Percentiles rank a stretch among this genome's conserved stretches.
Evolutionary conservation across 257 asterid species (phyloP).

Genomic region (Penstemon davidsonii): DNA sequence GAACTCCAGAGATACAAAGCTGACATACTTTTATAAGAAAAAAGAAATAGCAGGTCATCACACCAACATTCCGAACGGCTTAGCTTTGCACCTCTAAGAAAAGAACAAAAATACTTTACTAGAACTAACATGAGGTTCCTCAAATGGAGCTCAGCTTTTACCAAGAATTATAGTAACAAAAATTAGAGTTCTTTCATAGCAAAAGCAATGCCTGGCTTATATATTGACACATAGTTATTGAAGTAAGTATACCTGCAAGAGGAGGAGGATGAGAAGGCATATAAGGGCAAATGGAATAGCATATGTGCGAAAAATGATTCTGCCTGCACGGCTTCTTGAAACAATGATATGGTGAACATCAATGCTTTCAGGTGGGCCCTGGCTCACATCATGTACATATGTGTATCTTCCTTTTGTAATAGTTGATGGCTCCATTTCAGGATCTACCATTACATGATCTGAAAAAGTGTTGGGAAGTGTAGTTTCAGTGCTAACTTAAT

Average conservation of each 20-base stretch:
- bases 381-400: slow-evolving; percentile 53
- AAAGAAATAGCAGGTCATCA: slow-evolving; percentile 3
- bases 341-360: slow-evolving; percentile 67
- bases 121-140: neutral
- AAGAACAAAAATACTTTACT: neutral
- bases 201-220: neutral
- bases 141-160: slow-evolving; percentile 11
- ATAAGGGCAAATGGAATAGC: slow-evolving; percentile 40
- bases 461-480: too few relatives aligned
- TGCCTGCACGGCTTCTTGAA: slow-evolving; percentile 34
- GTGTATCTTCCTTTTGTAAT: slow-evolving; percentile 46
- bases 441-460: neutral
- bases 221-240: neutral
- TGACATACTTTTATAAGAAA: neutral
- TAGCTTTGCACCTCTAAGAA: neutral
- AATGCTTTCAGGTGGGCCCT: slow-evolving; percentile 56
- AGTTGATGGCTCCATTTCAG: slow-evolving; percentile 35
- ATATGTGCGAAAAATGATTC: slow-evolving; percentile 35
- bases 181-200: neutral
- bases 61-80: slow-evolving; percentile 2
- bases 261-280: slow-evolving; percentile 33
- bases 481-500: too few relatives aligned
- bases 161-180: neutral
- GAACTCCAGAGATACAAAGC: neutral
- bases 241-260: slow-evolving; percentile 45